phyloP scores from a whole-genome alignment of 2,329 filamentous ascomycete species.

The Bertia moriformis region DNA sequence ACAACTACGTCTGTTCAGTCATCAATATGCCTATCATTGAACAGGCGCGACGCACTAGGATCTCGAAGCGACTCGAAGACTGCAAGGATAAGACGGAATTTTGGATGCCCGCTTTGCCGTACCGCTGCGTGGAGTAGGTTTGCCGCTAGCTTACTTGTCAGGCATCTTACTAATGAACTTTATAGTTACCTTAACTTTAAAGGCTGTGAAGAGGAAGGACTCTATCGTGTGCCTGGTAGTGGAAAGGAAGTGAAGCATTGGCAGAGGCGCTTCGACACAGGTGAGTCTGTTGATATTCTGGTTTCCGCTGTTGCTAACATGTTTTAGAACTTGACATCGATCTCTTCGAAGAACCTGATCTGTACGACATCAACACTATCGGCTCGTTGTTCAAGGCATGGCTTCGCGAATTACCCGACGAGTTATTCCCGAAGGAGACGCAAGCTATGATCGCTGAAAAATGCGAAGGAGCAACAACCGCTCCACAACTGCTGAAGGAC shows the following conservation, averaged over 20 bases:
- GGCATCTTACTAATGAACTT: background rate
- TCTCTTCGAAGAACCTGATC: conserved; percentile 70
- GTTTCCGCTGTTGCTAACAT: conserved; percentile 9
- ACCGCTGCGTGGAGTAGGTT: conserved; percentile 69
- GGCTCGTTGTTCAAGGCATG: conserved; percentile 93
- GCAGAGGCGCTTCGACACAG: conserved; percentile 79
- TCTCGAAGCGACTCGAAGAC: conserved; percentile 74
- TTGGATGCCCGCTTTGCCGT: conserved; percentile 94
- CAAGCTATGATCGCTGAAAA: conserved; percentile 71
- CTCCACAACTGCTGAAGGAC: conserved; percentile 75
- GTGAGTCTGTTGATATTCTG: conserved; percentile 24
- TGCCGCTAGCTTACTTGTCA: background rate
- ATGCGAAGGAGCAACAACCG: conserved; percentile 63
- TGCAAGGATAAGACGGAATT: conserved; percentile 93
- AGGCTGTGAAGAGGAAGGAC: conserved; percentile 79
- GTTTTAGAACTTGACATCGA: conserved; percentile 71
- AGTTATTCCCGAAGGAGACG: conserved; percentile 73
- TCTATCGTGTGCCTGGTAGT: conserved; percentile 85
- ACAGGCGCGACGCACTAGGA: conserved; percentile 75
- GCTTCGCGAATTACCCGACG: conserved; percentile 86
- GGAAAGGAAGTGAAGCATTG: conserved; percentile 83
- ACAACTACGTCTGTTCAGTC: conserved; percentile 70
- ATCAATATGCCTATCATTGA: conserved; percentile 77
- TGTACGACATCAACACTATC: conserved; percentile 94
- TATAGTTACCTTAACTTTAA: conserved; percentile 75